Base-by-base conservation (phyloP, 805 yeast species). In the Alloascoidea hylecoeti region DNA sequence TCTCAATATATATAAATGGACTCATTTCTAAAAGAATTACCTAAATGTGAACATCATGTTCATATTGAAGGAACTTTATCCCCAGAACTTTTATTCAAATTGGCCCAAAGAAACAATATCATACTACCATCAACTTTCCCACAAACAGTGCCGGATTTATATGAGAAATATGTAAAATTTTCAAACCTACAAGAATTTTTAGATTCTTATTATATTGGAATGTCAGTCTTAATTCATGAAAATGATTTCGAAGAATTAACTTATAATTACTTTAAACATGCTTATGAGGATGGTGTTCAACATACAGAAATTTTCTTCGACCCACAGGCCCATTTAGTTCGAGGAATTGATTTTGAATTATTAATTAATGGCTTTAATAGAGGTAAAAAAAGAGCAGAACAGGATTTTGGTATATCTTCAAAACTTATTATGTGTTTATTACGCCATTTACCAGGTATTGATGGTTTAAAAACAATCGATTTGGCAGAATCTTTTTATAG, bases 31-130 rank as follows among this genome's bases (percentile, higher is more conserved):
- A 61, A 56, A 33, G 89, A 78, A 47, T 62, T 83, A 37, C 94
- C 94, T 41, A 83, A 83, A 57, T 82, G 92, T 61, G 94, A 83
- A 55, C 89, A 82, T 53, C 94, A 83, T 52, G 71, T 82, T 43
- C 94, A 83, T 57, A 55, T 83, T 35, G 94, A 82, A 61, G 94
- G 94, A 23, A 80, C 94, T 33, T 56, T 82, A 40, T 81, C 78
- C 43, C 92, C 94, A n/a, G 71, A 72, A 36, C 64, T 81, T 28
- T 60, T 82, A 41, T 78, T 80, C 57, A 70, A 72, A 38, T 60
- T 82, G 40, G 86, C 89, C 0, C 58, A 68, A 49, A 70, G 83
- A 58, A 80, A 81, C 59, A 55, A 59, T 27, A 65, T 82, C 40
- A 41, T 51, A 15, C 59, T 83, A 28, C 94, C 95, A 14, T 66